Evolutionary conservation across 1,284 basidiomycete species (phyloP).

Genomic region (Serendipita sp.): DNA sequence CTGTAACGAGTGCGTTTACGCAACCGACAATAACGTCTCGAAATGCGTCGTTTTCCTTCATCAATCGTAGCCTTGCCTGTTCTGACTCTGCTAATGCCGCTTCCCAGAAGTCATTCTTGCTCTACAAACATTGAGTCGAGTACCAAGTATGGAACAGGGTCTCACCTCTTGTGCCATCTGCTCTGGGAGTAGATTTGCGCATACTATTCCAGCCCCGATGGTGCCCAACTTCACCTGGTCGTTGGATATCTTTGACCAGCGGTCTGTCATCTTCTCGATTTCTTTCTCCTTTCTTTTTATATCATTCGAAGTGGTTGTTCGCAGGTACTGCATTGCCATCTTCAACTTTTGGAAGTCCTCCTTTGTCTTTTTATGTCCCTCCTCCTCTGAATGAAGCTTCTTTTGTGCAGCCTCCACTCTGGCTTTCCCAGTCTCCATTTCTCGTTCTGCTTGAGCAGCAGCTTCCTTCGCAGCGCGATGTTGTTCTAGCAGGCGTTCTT

Average conservation of each 20-base stretch:
- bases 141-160: neutral
- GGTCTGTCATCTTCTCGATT: slow-evolving; percentile 60
- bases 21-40: slow-evolving; percentile 52
- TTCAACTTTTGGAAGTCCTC: slow-evolving; percentile 55
- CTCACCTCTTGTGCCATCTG: slow-evolving; percentile 3
- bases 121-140: neutral
- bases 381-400: slow-evolving; percentile 41
- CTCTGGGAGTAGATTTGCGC: slow-evolving; percentile 13
- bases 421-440: slow-evolving; percentile 57
- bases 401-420: slow-evolving; percentile 43
- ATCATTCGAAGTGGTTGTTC: slow-evolving; percentile 55
- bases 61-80: slow-evolving; percentile 45
- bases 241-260: slow-evolving; percentile 59
- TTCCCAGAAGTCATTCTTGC: slow-evolving; percentile 42
- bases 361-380: slow-evolving; percentile 50
- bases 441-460: slow-evolving; percentile 56
- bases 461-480: slow-evolving; percentile 40
- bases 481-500: slow-evolving; percentile 60
- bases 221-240: slow-evolving; percentile 40
- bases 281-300: slow-evolving; percentile 73
- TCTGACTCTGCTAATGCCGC: slow-evolving; percentile 62
- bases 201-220: slow-evolving; percentile 13
- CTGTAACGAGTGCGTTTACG: slow-evolving; percentile 43
- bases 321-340: slow-evolving; percentile 45
- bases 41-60: slow-evolving; percentile 57